Evolutionary conservation across 148 eudicot species (phyloP).

Genomic region (Heliamphora exappendiculata): DNA sequence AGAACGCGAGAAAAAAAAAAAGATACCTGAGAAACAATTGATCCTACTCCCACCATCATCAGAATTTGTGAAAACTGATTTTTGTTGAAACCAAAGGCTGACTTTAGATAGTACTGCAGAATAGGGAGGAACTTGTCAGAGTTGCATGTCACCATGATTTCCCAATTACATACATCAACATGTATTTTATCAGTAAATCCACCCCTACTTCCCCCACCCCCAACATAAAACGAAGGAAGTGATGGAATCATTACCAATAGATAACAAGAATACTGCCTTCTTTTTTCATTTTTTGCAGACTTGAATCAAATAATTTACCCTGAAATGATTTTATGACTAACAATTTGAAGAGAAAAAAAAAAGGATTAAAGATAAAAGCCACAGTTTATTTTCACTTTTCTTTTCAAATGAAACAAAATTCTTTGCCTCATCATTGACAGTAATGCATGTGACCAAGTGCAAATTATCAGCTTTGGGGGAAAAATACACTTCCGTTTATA

Average conservation of each 20-base stretch:
- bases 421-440: not conserved
- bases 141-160: not conserved
- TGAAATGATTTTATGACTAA: not conserved
- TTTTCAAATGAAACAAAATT: not conserved
- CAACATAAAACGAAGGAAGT: not conserved
- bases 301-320: not conserved
- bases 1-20: not conserved
- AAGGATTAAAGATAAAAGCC: not conserved
- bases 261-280: not conserved
- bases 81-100: slow-evolving; percentile 81
- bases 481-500: not conserved
- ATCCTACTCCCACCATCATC: slow-evolving; percentile 78
- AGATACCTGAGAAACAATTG: slow-evolving; percentile 79
- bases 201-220: not conserved
- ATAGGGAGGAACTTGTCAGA: not conserved
- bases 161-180: not conserved
- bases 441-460: not conserved
- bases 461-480: not conserved
- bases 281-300: not conserved
- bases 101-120: slow-evolving; percentile 77
- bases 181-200: too few relatives aligned
- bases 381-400: not conserved
- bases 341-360: not conserved
- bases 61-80: slow-evolving; percentile 79
- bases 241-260: not conserved